Percentiles rank a stretch among this genome's conserved stretches.
These are phyloP conservation scores for Myriosclerotinia duriaeana DNA, from an alignment of 2,329 filamentous ascomycete genomes.

Conservation along the genomic window DNA sequence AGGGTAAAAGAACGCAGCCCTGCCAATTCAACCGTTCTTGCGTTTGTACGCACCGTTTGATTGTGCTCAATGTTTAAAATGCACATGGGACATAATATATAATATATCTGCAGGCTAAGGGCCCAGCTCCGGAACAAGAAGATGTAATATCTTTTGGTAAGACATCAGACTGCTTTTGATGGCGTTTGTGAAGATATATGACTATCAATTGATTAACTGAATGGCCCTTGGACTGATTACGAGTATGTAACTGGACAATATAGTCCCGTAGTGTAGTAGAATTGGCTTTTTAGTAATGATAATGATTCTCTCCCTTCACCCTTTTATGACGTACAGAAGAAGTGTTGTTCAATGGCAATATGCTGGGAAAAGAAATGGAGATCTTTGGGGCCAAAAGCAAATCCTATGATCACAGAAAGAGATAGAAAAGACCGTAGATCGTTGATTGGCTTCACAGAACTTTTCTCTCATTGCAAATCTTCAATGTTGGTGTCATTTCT, in stretches of 20 bases:
- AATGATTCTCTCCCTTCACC: background rate
- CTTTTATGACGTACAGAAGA: background rate
- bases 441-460: background rate
- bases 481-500: conserved; percentile 18
- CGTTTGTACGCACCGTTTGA: conserved; percentile 12
- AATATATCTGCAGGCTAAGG: conserved; percentile 9
- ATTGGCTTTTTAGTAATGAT: background rate
- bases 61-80: background rate
- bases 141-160: conserved; percentile 8
- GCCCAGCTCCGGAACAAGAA: conserved; percentile 14
- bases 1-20: conserved; percentile 12
- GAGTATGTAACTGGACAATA: background rate
- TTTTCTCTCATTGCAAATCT: background rate
- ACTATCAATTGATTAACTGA: background rate
- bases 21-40: conserved; percentile 8
- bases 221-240: background rate
- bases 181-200: background rate
- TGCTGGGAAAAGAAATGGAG: conserved; percentile 7
- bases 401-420: conserved; percentile 18
- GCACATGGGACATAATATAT: conserved; percentile 8
- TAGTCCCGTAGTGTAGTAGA: background rate
- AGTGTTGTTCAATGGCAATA: background rate
- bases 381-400: conserved; percentile 19
- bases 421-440: too few species aligned
- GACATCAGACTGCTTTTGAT: background rate